Evolutionary conservation across 1,284 basidiomycete species (phyloP), one percentile per base, ranked within the genome.

Genomic region (Mycosarcoma maydis): DNA sequence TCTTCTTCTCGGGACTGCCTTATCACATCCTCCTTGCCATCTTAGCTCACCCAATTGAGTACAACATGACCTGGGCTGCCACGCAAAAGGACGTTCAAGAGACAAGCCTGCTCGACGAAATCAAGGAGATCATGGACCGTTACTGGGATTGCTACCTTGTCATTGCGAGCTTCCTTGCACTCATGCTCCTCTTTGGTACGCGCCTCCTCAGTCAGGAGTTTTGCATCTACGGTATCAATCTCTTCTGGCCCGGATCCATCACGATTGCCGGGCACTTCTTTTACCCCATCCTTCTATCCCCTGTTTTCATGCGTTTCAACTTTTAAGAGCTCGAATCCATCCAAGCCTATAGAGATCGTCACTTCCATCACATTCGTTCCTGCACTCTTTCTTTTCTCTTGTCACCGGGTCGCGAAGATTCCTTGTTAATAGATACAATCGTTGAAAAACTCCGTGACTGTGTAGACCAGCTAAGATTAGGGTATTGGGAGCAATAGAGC

Each of bases 101-200:
- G 26, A 47, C 50, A 22, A 92, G 92, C 81, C 92, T 92, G 84
- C 92, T 91, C 87, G 87, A 89, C 50, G 92, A 93, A 80, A 87
- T 92, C 13, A 92, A 92, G 0, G 88, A 86, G 59, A 92, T 92
- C 78, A 83, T 67, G 33, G 55, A 43, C 38, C 42, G 61, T 13
- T 67, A 59, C 58, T 75, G 71, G 66, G 49, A 52, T 20, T 64
- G 60, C 53, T 72, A 92, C 65, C 22, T 56, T 36, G 84, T 88
- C 19, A 62, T 93, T 65, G 55, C 86, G 20, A 66, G 91, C 43
- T 84, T 80, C 51, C 88, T 91, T 83, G 80, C 87, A 47, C 78
- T 91, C 34, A 78, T 91, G 36, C 80, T 87, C 53, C 80, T 91
- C 26, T 78, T 91, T 32, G 83, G 87, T 1, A 85, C 85, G 16